phyloP scores from a whole-genome alignment of 805 yeast genomes.

The Saccharomycopsis microspora region DNA sequence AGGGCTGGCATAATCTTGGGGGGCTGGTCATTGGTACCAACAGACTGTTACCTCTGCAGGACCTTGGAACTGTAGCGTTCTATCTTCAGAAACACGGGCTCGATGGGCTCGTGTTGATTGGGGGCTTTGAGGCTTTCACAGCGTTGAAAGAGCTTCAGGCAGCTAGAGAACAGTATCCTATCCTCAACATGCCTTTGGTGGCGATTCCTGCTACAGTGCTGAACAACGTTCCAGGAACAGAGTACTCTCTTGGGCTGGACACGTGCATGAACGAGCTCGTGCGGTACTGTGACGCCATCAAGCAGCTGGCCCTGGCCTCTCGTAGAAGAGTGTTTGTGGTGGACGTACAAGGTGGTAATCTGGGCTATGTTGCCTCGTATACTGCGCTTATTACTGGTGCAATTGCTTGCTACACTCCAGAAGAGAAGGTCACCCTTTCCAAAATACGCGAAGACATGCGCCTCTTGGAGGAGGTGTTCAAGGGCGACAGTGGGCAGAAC shows the following conservation, averaged over 20 bases:
- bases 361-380: slow-evolving; percentile 85
- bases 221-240: slow-evolving; percentile 98
- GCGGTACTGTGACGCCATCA: slow-evolving; percentile 88
- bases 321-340: slow-evolving; percentile 92
- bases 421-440: slow-evolving; percentile 57
- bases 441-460: slow-evolving; percentile 69
- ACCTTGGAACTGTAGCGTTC: slow-evolving; percentile 84
- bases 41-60: slow-evolving; percentile 68
- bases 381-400: slow-evolving; percentile 86
- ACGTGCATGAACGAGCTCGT: slow-evolving; percentile 89
- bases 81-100: slow-evolving; percentile 81
- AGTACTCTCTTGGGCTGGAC: slow-evolving; percentile 89
- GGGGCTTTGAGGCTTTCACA: slow-evolving; percentile 95
- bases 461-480: slow-evolving; percentile 55
- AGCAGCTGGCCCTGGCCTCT: slow-evolving; percentile 90
- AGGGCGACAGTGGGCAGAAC: slow-evolving; percentile 58
- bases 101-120: slow-evolving; percentile 84
- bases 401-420: slow-evolving; percentile 84
- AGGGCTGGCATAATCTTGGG: slow-evolving; percentile 80
- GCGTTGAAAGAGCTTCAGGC: slow-evolving; percentile 72
- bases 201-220: slow-evolving; percentile 93
- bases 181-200: slow-evolving; percentile 89
- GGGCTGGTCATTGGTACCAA: slow-evolving; percentile 98
- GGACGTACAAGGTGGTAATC: slow-evolving; percentile 96
- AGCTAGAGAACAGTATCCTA: slow-evolving; percentile 72